A percentile compares a stretch with the other conserved stretches of the same genome.
Conservation (phyloP, 2,329 filamentous ascomycete species). For the Mariannaea elegans region DNA sequence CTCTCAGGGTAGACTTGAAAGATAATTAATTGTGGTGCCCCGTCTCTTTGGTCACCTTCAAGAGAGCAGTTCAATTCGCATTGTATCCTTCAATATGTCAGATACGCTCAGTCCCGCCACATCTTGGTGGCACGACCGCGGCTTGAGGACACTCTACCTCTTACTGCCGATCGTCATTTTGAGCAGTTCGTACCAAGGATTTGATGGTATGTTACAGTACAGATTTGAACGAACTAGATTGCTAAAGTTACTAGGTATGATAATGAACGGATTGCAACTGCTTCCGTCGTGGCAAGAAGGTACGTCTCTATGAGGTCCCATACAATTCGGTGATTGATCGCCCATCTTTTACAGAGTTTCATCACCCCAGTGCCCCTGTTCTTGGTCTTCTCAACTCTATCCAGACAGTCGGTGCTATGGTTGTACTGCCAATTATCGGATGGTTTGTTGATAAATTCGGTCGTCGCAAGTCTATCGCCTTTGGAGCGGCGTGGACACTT, state of each 20-base stretch:
- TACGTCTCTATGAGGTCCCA: too few species aligned
- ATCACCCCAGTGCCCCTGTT: neutral
- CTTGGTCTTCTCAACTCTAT: slow-evolving; percentile 9
- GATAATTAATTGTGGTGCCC: too few species aligned
- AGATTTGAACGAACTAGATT: too few species aligned
- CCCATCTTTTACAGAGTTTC: neutral
- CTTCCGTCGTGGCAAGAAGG: neutral
- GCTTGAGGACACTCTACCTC: slow-evolving; percentile 7
- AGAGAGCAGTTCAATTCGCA: too few species aligned
- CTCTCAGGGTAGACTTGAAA: too few species aligned
- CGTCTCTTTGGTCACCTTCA: too few species aligned
- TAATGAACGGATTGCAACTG: neutral
- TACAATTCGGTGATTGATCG: too few species aligned
- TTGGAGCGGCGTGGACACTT: neutral
- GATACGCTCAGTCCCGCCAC: neutral
- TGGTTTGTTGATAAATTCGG: neutral
- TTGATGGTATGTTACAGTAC: neutral
- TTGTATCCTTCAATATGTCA: neutral
- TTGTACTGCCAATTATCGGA: slow-evolving; percentile 1
- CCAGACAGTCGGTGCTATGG: slow-evolving; percentile 3
- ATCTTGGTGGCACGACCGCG: slow-evolving; percentile 12
- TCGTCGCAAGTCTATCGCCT: neutral
- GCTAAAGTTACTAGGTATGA: neutral
- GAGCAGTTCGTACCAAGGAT: neutral
- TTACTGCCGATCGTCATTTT: slow-evolving; percentile 10